Base-by-base conservation (phyloP, 1,139 yeast species). In the Zygotorulaspora mrakii region DNA sequence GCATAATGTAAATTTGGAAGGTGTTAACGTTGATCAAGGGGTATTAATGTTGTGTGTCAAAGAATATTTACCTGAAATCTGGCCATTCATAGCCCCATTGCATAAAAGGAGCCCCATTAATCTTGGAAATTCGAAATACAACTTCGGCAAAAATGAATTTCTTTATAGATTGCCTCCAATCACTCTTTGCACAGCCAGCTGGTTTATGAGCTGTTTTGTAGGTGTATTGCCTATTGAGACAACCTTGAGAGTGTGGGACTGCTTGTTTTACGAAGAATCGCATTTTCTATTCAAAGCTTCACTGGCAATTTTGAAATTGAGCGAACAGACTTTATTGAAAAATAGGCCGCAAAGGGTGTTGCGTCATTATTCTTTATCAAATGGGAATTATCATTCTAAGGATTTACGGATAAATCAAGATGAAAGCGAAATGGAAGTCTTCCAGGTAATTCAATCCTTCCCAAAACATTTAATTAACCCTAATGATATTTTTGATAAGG, bases 161-260 rank as follows among this genome's bases (percentile, higher is more conserved):
- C 69, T 89, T 36, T 70, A 78, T 14, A 79, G 83, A 50, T 65
- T 88, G 37, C 98, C 98, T 1, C 95, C 96, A 1, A 77, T 91
- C 4, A 85, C 96, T 1, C 70, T 91, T 31, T 94, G 95, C 49
- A 89, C 97, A 0, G 89, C 96, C 0, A 82, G 95, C 35, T 91
- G 98, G 98, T 91, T 91, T 61, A 91, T 91, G 98, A 84, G 96
- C 48, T 76, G 87, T 5, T 91, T 84, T 65, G 87, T 89, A 28
- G 95, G 95, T 0, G 77, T 80, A 1, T 65, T 91, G 29, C 98
- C 97, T 0, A 77, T 86, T 12, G 97, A 91, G 58, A 79, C 94
- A 0, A 82, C 86, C 8, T 67, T 91, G 37, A 68, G 97, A 42
- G 82, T 91, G 0, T 91, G 98, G 98, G 98, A 91, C 62, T 85